Evolutionary conservation across 2,329 filamentous ascomycete species (phyloP), one percentile per base, ranked within the genome.

Genomic region (Arthrobotrys sinensis): DNA sequence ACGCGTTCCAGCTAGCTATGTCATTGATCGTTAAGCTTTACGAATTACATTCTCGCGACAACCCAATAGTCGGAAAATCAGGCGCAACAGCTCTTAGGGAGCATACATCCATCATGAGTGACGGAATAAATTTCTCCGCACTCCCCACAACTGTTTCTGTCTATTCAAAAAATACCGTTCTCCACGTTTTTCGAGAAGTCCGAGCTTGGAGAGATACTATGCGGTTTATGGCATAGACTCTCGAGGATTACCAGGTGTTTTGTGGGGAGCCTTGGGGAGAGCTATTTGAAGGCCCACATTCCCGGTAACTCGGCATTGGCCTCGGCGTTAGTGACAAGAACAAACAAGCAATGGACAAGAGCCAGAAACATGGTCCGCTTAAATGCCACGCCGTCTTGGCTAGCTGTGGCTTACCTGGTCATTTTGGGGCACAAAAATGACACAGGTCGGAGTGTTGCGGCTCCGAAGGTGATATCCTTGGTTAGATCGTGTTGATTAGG

Each of bases 341-440:
- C 55, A 43, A 60, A 60, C 55, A 60, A 60, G 55, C 55, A 60
- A 60, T 60, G 43, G 55, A 60, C 55, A 60, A 60, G 55, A 40
- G 16, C 19, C 6, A n/a, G 16, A 45, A 72, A 65, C 48, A 43
- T 72, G 69, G 69, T n/a, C 69, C 69, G 69, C 60, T 73, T 73
- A 73, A 73, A 73, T 73, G 50, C 69, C 60, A 66, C 36, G 69
- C 69, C 69, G 69, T 73, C 69, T 73, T 66, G 69, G 69, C 69
- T 32, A 43, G 19, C 14, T 10, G 14, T 60, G 55, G 34, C 32
- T 57, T n/a, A 10, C 32, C 11, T 57, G 12, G 32, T 52, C 50
- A 19, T 16, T 55, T 34, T 36, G 16, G 36, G 34, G 2, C 1
- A 4, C 8, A 28, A 43, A 57, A 60, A 60, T 60, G 12, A 19